Percentiles rank a stretch among this genome's conserved stretches.
Evolutionary conservation across 176 grass and related monocot genomes (phyloP).

Genomic region (Cocos nucifera): DNA sequence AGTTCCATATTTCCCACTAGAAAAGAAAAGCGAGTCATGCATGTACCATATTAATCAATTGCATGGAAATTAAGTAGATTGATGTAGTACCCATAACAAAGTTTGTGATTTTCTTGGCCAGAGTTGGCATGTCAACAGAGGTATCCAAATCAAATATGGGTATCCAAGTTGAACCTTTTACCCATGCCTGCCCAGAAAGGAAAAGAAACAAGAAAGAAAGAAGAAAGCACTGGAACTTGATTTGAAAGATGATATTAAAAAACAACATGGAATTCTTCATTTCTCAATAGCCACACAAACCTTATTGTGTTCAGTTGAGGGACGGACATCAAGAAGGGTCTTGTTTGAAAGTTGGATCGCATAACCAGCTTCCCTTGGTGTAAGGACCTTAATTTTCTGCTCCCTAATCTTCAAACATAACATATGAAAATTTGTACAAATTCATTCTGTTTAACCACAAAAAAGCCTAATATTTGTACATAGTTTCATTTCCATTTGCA

Average conservation of each 20-base stretch:
- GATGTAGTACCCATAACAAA: slow-evolving; percentile 64
- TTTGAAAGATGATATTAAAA: neutral
- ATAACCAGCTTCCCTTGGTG: slow-evolving; percentile 91
- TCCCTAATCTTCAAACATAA: slow-evolving; percentile 72
- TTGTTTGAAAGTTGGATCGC: slow-evolving; percentile 77
- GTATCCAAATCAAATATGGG: slow-evolving; percentile 80
- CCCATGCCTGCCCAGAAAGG: slow-evolving; percentile 48
- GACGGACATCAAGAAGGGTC: slow-evolving; percentile 81
- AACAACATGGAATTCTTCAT: neutral
- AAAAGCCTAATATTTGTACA: too few relatives aligned
- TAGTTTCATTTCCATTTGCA: too few relatives aligned
- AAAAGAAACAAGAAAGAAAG: neutral
- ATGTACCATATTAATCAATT: too few relatives aligned
- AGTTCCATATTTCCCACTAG: too few relatives aligned
- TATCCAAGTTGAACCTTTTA: slow-evolving; percentile 93
- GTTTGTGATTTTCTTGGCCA: slow-evolving; percentile 72
- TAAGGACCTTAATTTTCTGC: slow-evolving; percentile 86
- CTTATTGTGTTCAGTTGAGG: slow-evolving; percentile 74
- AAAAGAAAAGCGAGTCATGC: too few relatives aligned
- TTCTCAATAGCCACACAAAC: slow-evolving; percentile 18
- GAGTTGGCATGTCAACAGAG: slow-evolving; percentile 30
- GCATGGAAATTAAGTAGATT: too few relatives aligned
- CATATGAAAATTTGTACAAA: too few relatives aligned
- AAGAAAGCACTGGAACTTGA: neutral
- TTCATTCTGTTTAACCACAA: too few relatives aligned